Evolutionary conservation across 495 filamentous ascomycete species (phyloP), one percentile per base, ranked within the genome.

Genomic region (Cenococcum geophilum): DNA sequence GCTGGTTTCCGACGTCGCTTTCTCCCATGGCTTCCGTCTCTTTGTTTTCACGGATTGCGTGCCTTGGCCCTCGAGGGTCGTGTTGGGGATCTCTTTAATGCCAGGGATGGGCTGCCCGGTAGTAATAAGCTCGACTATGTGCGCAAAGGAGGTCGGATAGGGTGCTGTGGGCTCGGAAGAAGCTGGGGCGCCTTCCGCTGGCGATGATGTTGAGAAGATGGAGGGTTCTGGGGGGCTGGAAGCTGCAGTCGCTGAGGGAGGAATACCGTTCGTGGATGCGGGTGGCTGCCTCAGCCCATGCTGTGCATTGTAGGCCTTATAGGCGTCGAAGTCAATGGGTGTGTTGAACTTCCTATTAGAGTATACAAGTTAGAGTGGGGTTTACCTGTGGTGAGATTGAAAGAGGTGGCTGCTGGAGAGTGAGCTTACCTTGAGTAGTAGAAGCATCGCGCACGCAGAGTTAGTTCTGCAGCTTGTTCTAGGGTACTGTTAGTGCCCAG

Each of bases 111-210:
- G 85, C 71, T 91, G 83, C 47, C 91, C 91, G 20, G 80, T 86
- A 4, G 86, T 87, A 64, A 98, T 89, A 34, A 97, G 83, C 47
- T 89, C 91, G 37, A 96, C 85, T 54, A 98, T 91, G 60, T 92
- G 85, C 27, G 88, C 84, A 69, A 98, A 97, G 1, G 86, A 87
- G 23, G 84, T 85, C 4, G 93, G 93, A 71, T 96, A 96, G 3
- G 86, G 82, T 32, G 74, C 63, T 14, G 68, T 57, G 11, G 68
- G 62, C 50, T 68, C 62, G 23, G 50, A 61, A 1, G 52, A 21
- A 53, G 40, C 50, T 20, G 64, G 16, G 54, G 43, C 49, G 12
- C 59, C 34, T n/a, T 14, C 16, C 10, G 56, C 23, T 16, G 61
- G 16, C 18, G 56, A 20, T 12, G 61, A 12, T 9, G 21, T 20